Evolutionary conservation across 306 rosid species (phyloP), one percentile per base, ranked within the genome.

Genomic region (Castanea sativa): DNA sequence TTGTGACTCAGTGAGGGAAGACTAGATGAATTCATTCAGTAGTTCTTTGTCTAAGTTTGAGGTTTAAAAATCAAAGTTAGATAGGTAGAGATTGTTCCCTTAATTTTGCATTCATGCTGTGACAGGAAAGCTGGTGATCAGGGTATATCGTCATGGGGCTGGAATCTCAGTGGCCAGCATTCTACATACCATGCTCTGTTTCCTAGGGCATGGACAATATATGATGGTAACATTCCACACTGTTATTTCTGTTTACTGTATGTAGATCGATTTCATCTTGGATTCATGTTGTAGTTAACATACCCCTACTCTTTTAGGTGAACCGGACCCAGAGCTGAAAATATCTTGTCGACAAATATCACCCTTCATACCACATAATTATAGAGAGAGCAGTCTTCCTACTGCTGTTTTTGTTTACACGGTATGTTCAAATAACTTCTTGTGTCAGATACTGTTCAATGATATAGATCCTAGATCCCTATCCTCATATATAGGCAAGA

Each of bases 121-220:
- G 78, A 78, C 81, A 91, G 81, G 89, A 95, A 88, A 85, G 86
- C 83, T 58, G 88, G 83, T 83, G 99, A 95, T 78, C 88, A 89
- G 76, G 99, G 99, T 73, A 84, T 91, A 86, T 91, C 99, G 27
- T 95, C 99, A 16, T 95, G 99, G 99, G 98, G 98, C 61, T 95
- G 99, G 99, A 95, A 95, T 87, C 90, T 95, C 69, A 87, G 56
- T 79, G 99, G 99, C 30, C 98, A 95, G 82, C 98, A 93, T 83
- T 95, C 99, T 80, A 95, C 99, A 64, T 95, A 95, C 85, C 99
- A 95, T 82, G 99, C 99, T 88, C 80, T 95, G 83, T 95, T 95
- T 87, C 99, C 99, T 41, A 95, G 99, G 91, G 97, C 99, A 70
- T 95, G 99, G 99, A 95, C 99, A 29, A 69, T 95, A 81, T 95